phyloP scores from a whole-genome alignment of 2,329 filamentous ascomycete genomes.

The Taxawa tesnikishii region DNA sequence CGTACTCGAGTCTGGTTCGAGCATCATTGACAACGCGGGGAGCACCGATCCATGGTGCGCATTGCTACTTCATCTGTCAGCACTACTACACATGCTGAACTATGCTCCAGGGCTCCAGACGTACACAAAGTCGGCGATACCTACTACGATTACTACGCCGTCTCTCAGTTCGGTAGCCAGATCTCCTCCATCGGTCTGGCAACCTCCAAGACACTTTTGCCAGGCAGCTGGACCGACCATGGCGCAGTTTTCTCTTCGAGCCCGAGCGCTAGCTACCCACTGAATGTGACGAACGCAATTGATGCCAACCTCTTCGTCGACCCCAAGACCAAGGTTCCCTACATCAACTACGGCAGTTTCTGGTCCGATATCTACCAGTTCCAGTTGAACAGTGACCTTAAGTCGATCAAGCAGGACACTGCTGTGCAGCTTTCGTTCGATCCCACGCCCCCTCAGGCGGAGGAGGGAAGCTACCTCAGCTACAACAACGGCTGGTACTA shows the following conservation, averaged over 20 bases:
- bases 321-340: constrained; percentile 26
- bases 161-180: constrained; percentile 49
- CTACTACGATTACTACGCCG: constrained; percentile 55
- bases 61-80: constrained; percentile 23
- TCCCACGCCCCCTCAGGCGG: constrained; percentile 35
- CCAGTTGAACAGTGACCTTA: constrained; percentile 26
- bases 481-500: constrained; percentile 48
- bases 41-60: constrained; percentile 6
- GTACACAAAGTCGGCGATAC: constrained; percentile 41
- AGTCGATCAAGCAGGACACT: constrained; percentile 42
- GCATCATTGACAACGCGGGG: constrained; percentile 7
- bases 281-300: constrained; percentile 36
- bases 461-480: constrained; percentile 46
- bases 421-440: constrained; percentile 39
- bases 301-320: constrained; percentile 33
- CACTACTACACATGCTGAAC: constrained; percentile 32
- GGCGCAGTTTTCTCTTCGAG: constrained; percentile 40
- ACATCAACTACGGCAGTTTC: constrained; percentile 55
- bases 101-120: constrained; percentile 52
- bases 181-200: constrained; percentile 50
- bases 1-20: constrained; percentile 21
- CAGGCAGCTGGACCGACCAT: constrained; percentile 49
- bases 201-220: constrained; percentile 35
- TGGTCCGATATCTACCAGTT: constrained; percentile 54
- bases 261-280: constrained; percentile 11